Evolutionary conservation across 805 yeast genomes (phyloP).

Genomic region (Kazachstania viticola): DNA sequence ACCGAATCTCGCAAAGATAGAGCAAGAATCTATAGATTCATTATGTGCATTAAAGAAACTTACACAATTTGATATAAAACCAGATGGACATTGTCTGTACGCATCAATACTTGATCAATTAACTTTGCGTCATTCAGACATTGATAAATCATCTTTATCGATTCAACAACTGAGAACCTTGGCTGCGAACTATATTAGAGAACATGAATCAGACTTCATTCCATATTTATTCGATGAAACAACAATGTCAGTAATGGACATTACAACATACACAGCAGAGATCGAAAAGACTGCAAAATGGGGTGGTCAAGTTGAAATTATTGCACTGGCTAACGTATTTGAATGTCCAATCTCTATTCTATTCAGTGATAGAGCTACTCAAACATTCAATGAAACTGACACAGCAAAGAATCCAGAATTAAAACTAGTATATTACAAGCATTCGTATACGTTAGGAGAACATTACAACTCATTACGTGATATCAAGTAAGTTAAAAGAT

Average conservation of each 20-base stretch:
- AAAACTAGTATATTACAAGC: conserved; percentile 71
- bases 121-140: conserved; percentile 33
- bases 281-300: conserved; percentile 75
- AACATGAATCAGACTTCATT: conserved; percentile 54
- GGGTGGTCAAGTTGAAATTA: conserved; percentile 92
- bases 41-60: conserved; percentile 40
- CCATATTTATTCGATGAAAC: conserved; percentile 80
- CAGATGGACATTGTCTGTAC: conserved; percentile 93
- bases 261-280: conserved; percentile 56
- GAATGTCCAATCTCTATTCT: conserved; percentile 65
- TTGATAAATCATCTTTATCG: conserved; percentile 7
- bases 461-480: conserved; percentile 79
- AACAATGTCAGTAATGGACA: conserved; percentile 49
- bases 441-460: conserved; percentile 83
- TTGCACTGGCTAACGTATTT: conserved; percentile 66
- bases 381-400: conserved; percentile 50
- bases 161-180: conserved; percentile 42
- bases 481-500: conserved; percentile 17
- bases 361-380: conserved; percentile 65
- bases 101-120: conserved; percentile 79
- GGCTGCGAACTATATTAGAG: conserved; percentile 58
- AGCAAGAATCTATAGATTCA: conserved; percentile 50
- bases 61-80: conserved; percentile 56
- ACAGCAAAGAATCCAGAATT: conserved; percentile 35
- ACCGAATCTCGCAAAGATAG: conserved; percentile 62